Percentiles rank a stretch among this genome's conserved stretches.
Evolutionary conservation across 1,284 basidiomycete genomes (phyloP).

Genomic region (Papiliotrema terrestris): DNA sequence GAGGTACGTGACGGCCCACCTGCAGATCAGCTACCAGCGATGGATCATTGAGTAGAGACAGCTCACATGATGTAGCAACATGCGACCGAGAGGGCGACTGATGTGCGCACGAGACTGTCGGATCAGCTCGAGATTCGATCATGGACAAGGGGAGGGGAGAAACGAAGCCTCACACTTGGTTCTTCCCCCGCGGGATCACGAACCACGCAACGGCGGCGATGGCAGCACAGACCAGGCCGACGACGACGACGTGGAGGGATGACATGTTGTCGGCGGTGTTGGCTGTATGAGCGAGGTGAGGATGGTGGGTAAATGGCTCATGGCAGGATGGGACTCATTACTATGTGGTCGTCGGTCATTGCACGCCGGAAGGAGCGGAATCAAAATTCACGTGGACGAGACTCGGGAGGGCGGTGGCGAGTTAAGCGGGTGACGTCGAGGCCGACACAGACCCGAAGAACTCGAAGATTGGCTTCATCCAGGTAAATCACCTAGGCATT

Average conservation of each 20-base stretch:
- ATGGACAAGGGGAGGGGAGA: neutral
- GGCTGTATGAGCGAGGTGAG: neutral
- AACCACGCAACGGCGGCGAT: conserved; percentile 66
- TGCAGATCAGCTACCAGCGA: conserved; percentile 8
- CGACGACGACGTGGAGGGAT: conserved; percentile 40
- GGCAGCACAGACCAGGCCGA: conserved; percentile 48
- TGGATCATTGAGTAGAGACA: neutral
- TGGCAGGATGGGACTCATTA: neutral
- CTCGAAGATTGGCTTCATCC: too few species aligned
- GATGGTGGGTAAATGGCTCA: neutral
- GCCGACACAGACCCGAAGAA: too few species aligned
- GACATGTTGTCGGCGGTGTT: conserved; percentile 14
- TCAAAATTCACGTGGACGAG: neutral
- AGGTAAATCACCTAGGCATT: too few species aligned
- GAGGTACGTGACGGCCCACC: conserved; percentile 87
- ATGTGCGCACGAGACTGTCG: conserved; percentile 71
- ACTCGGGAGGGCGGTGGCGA: too few species aligned
- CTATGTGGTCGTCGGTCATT: too few species aligned
- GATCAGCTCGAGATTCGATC: neutral
- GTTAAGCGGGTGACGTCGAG: too few species aligned
- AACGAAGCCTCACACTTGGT: conserved; percentile 71
- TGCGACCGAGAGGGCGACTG: conserved; percentile 67
- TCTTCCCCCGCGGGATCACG: conserved; percentile 73
- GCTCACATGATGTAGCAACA: conserved; percentile 77
- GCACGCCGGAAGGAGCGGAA: neutral